These are phyloP conservation scores for Rhizopus microsporus DNA, from an alignment of 371 early-diverging fungal species.

Conservation along the genomic window DNA sequence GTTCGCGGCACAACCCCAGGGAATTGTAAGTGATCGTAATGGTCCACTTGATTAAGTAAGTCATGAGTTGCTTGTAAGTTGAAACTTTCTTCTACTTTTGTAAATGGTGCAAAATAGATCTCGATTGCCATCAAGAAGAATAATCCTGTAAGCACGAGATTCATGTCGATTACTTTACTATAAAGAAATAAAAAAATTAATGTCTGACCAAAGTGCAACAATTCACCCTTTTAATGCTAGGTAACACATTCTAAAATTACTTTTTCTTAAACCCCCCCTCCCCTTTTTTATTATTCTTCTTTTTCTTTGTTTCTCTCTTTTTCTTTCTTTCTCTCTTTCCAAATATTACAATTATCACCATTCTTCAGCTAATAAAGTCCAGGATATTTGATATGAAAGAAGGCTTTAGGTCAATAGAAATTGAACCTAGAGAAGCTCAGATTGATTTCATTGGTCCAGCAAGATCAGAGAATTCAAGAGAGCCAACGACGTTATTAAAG, in stretches of 20 bases:
- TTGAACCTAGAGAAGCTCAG: slow-evolving; percentile 39
- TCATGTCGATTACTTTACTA: slow-evolving; percentile 19
- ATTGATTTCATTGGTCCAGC: slow-evolving; percentile 44
- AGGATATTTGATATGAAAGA: slow-evolving; percentile 37
- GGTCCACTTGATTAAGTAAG: slow-evolving; percentile 59
- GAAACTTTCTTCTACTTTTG: slow-evolving; percentile 97
- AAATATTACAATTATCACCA: background rate
- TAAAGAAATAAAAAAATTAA: slow-evolving; percentile 19
- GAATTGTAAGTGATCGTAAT: slow-evolving; percentile 81
- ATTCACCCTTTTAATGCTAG: slow-evolving; percentile 8
- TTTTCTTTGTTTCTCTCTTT: slow-evolving; percentile 2
- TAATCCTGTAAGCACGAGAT: slow-evolving; percentile 28
- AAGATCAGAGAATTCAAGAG: slow-evolving; percentile 19
- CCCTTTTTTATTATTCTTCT: background rate
- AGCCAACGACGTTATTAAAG: slow-evolving; percentile 25
- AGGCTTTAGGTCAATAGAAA: slow-evolving; percentile 37
- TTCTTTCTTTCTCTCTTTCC: slow-evolving; percentile 6
- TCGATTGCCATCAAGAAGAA: slow-evolving; percentile 44
- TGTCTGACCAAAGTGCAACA: slow-evolving; percentile 18
- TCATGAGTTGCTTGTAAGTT: slow-evolving; percentile 92
- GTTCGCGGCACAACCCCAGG: slow-evolving; percentile 96
- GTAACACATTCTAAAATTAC: slow-evolving; percentile 10
- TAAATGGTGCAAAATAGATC: slow-evolving; percentile 69
- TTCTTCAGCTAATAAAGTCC: slow-evolving; percentile 19
- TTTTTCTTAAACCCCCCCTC: slow-evolving; percentile 1